These are phyloP conservation scores for Bromus sterilis DNA, from an alignment of 176 grass and related monocot genomes.

Conservation along the genomic window DNA sequence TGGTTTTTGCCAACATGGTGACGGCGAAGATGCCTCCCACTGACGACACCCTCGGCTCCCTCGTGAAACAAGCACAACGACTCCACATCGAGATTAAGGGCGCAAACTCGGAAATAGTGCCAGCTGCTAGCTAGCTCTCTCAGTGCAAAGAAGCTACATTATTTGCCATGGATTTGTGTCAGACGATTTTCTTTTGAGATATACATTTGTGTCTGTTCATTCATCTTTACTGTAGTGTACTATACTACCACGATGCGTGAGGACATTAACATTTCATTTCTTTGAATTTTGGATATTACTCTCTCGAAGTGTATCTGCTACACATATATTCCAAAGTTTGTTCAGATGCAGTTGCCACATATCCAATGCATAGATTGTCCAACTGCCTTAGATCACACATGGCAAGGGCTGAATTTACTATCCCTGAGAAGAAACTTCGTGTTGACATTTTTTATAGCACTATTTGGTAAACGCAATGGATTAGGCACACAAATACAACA, in stretches of 20 bases:
- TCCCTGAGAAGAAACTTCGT: not conserved
- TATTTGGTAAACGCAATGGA: too few relatives aligned
- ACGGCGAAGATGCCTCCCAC: not conserved
- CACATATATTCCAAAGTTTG: not conserved
- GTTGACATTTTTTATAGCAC: not conserved
- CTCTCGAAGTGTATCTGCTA: not conserved
- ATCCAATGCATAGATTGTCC: too few relatives aligned
- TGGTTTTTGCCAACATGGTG: not conserved
- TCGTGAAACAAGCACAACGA: not conserved
- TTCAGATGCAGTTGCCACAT: not conserved
- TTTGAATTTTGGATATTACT: not conserved
- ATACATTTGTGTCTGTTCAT: not conserved
- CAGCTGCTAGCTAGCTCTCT: not conserved
- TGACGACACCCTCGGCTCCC: not conserved
- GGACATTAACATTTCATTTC: not conserved
- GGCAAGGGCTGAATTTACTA: not conserved
- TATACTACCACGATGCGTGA: not conserved
- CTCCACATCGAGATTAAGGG: not conserved
- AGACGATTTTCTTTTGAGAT: not conserved
- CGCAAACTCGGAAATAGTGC: not conserved
- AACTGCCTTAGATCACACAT: not conserved
- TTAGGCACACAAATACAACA: too few relatives aligned
- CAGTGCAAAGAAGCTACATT: not conserved
- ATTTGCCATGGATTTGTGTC: not conserved
- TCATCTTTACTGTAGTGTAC: not conserved